Evolutionary conservation across 768 basidiomycete species (phyloP).

Genomic region (Naematelia aurantialba): DNA sequence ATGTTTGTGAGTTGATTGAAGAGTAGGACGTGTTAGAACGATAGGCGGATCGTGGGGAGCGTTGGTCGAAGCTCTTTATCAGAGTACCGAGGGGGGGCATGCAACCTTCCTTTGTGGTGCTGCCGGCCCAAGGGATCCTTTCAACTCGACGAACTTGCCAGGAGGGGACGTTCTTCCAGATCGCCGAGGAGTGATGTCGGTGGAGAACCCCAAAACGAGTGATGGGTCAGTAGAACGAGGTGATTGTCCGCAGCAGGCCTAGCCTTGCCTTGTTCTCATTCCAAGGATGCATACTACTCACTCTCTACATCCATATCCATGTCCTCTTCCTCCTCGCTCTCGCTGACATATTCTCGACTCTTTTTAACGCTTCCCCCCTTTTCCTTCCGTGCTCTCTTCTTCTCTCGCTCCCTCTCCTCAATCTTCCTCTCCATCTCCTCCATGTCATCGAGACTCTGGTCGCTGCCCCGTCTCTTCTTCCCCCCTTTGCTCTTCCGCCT

Average conservation of each 20-base stretch:
- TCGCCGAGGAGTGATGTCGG: slow-evolving; percentile 5
- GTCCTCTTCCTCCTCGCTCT: slow-evolving; percentile 15
- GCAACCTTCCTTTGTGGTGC: slow-evolving; percentile 5
- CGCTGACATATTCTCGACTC: slow-evolving; percentile 4
- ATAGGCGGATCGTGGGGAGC: neutral
- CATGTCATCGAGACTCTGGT: slow-evolving; percentile 36
- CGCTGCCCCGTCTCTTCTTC: slow-evolving; percentile 16
- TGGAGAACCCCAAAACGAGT: neutral
- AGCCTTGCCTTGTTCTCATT: too few species aligned
- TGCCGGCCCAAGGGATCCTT: neutral
- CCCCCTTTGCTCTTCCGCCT: slow-evolving; percentile 10
- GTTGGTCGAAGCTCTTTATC: too few species aligned
- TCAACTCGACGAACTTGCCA: neutral
- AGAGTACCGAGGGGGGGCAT: too few species aligned
- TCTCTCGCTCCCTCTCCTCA: slow-evolving; percentile 35
- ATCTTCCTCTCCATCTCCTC: slow-evolving; percentile 43
- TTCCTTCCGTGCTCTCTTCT: slow-evolving; percentile 36
- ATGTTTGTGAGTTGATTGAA: slow-evolving; percentile 2
- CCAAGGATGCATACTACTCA: slow-evolving; percentile 1
- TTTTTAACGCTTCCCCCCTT: slow-evolving; percentile 2
- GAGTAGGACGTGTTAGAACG: neutral
- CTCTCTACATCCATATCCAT: slow-evolving; percentile 11
- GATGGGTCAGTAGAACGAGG: too few species aligned
- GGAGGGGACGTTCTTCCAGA: neutral
- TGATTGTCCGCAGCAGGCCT: too few species aligned